Evolutionary conservation across 2,329 filamentous ascomycete species (phyloP), one percentile per base, ranked within the genome.

Genomic region (Cytospora leucostoma): DNA sequence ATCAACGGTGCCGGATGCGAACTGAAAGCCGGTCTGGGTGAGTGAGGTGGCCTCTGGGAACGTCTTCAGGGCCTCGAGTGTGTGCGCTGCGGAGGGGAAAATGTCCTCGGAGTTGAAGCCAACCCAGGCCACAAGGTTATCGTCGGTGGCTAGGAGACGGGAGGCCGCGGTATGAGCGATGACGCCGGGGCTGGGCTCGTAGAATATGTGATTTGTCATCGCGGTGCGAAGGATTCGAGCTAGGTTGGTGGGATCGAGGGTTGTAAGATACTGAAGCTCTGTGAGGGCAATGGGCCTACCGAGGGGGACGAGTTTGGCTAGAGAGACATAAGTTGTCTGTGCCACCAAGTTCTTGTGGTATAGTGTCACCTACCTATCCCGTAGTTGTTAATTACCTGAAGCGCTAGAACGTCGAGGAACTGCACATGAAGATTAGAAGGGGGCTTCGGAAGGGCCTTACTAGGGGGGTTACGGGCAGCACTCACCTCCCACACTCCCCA

Each of bases 81-180:
- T 79, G 62, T 79, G 77, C 13, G 75, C 77, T 7, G 80, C 75
- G 2, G 80, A 78, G n/a, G 80, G 79, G 65, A 79, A 84, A 60
- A 82, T 75, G 65, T 85, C 83, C 60, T 85, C 82, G 6, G 77
- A 72, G 67, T 84, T 84, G 72, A 84, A 83, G 17, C 80, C 79
- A 4, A 85, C 75, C 82, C 84, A 87, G 66, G 81, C 80, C 59
- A 79, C 76, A 62, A 86, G 77, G 32, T 73, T 70, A 2, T 70
- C 66, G 68, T 86, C 80, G 61, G 81, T 76, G 13, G 79, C 80
- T 0, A 88, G 76, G 2, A 81, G 71, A 4, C 77, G 78, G 1
- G 84, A 87, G 1, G 79, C 77, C 1, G 82, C 80, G 2, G 82
- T 86, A 70, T 88, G 86, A 10, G 79, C 80, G 64, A 88, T 79